Conservation (phyloP, 306 rosid species). For the Sicyos baderoa region DNA sequence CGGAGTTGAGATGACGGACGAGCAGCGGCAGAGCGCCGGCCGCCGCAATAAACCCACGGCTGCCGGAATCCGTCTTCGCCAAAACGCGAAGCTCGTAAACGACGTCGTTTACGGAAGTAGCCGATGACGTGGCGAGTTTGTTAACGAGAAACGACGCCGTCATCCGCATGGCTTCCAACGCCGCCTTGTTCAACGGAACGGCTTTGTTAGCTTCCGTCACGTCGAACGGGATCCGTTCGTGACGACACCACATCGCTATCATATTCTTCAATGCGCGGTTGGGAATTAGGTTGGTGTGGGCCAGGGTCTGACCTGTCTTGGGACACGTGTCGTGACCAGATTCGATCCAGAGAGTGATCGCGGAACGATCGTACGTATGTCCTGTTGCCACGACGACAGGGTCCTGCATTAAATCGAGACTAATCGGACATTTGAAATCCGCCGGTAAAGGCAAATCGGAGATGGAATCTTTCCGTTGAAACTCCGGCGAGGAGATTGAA, state of each 20-base stretch:
- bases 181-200: slow-evolving; percentile 43
- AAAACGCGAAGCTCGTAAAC: slow-evolving; percentile 73
- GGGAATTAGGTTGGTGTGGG: slow-evolving; percentile 58
- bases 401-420: slow-evolving; percentile 65
- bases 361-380: slow-evolving; percentile 79
- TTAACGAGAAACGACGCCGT: slow-evolving; percentile 60
- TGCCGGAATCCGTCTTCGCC: slow-evolving; percentile 64
- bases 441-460: slow-evolving; percentile 41
- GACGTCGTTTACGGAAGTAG: slow-evolving; percentile 19
- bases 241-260: slow-evolving; percentile 78
- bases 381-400: slow-evolving; percentile 95
- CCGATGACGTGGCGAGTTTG: slow-evolving; percentile 34
- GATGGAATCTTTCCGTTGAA: slow-evolving; percentile 21
- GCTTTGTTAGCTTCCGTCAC: slow-evolving; percentile 22
- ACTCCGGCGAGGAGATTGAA: slow-evolving; percentile 29
- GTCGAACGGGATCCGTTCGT: slow-evolving; percentile 56
- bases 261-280: slow-evolving; percentile 61
- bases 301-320: slow-evolving; percentile 69
- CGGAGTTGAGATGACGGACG: slow-evolving; percentile 37
- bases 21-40: slow-evolving; percentile 66
- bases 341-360: slow-evolving; percentile 68
- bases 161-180: slow-evolving; percentile 70
- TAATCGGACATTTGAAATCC: slow-evolving; percentile 80
- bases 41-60: slow-evolving; percentile 71
- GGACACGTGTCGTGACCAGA: slow-evolving; percentile 95